A percentile compares a stretch with the other conserved stretches of the same genome.
Conservation (phyloP, 2,329 filamentous ascomycete species). For the Pseudocercospora fuligena region DNA sequence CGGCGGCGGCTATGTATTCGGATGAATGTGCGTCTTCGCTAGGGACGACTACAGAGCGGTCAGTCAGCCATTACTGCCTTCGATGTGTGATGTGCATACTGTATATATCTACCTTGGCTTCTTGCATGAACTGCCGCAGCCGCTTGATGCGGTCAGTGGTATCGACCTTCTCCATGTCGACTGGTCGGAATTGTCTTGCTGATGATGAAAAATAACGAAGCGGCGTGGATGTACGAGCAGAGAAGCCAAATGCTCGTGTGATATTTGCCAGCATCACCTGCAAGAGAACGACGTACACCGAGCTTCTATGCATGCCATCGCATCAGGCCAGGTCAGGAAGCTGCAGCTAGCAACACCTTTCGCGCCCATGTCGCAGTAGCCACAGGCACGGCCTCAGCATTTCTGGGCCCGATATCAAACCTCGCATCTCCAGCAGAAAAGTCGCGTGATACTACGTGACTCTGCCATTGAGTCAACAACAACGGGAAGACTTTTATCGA, state of each 20-base stretch:
- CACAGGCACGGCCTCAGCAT: neutral
- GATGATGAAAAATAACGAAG: constrained; percentile 32
- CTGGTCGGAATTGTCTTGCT: constrained; percentile 22
- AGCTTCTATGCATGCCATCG: too few species aligned
- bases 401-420: neutral
- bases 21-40: constrained; percentile 98
- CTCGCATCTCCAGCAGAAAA: neutral
- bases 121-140: constrained; percentile 84
- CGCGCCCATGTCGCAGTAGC: neutral
- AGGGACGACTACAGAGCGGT: constrained; percentile 72
- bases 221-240: constrained; percentile 2
- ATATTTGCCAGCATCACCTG: constrained; percentile 21
- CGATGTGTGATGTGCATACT: constrained; percentile 59
- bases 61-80: constrained; percentile 44
- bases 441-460: constrained; percentile 8
- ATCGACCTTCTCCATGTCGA: constrained; percentile 76
- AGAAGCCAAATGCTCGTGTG: constrained; percentile 16
- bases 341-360: neutral
- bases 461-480: constrained; percentile 12
- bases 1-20: constrained; percentile 96
- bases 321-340: too few species aligned
- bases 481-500: neutral
- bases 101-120: constrained; percentile 87
- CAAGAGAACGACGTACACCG: neutral
- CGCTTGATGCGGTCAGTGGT: constrained; percentile 76